Conservation (phyloP, 495 filamentous ascomycete species). For the Neurospora intermedia region DNA sequence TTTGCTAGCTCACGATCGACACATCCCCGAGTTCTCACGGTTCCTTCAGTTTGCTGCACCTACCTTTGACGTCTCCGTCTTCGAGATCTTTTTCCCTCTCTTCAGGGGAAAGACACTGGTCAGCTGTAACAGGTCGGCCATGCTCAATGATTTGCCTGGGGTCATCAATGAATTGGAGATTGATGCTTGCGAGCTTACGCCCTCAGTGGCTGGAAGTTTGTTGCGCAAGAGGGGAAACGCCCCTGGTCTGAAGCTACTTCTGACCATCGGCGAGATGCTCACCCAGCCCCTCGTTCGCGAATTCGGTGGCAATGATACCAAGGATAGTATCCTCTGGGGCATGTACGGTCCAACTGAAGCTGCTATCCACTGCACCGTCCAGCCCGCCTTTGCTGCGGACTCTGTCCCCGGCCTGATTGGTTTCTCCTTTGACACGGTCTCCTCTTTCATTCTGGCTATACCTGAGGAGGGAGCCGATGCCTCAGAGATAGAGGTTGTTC, state of each 20-base stretch:
- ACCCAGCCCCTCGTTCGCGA: conserved; percentile 59
- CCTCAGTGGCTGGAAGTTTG: conserved; percentile 63
- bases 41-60: conserved; percentile 83
- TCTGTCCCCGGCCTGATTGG: conserved; percentile 59
- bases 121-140: conserved; percentile 47
- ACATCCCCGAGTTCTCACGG: conserved; percentile 59
- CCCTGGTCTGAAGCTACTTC: conserved; percentile 50
- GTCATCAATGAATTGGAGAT: conserved; percentile 53
- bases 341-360: conserved; percentile 89
- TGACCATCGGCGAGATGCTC: conserved; percentile 86
- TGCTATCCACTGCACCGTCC: conserved; percentile 55
- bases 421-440: conserved; percentile 62
- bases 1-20: conserved; percentile 62
- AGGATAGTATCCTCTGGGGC: conserved; percentile 52
- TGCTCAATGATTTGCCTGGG: conserved; percentile 60
- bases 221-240: conserved; percentile 49
- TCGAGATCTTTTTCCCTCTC: conserved; percentile 79
- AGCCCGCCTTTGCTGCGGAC: conserved; percentile 21
- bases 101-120: conserved; percentile 61
- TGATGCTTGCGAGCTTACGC: conserved; percentile 75
- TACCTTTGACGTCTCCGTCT: conserved; percentile 81
- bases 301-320: conserved; percentile 45
- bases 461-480: conserved; percentile 4
- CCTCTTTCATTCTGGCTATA: conserved; percentile 52
- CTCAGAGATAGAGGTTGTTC: conserved; percentile 40